Base-by-base conservation (phyloP, 257 asterid species). In the Solanum gandarillasii region DNA sequence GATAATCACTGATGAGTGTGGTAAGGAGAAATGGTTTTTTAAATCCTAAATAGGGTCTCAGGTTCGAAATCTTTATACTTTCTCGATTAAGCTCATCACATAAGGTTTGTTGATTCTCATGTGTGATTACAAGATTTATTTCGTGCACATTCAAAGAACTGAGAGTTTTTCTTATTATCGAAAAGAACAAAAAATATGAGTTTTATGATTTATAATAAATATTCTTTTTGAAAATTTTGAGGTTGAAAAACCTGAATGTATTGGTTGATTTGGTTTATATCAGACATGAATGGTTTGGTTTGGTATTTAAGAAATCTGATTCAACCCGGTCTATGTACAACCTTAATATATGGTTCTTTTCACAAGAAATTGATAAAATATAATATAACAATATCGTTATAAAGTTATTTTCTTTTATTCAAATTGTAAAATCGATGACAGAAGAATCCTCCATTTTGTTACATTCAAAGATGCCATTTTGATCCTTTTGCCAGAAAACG, bases 161-260 rank as follows among this genome's bases (percentile, higher is more conserved):
- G 0, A 21, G 68, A 60, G 2, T 23, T 60, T 62, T 62, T 0
- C 31, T 62, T 62, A 16, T 62, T n/a, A n/a, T n/a, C 2, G 1
- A 0, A 62, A 62, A n/a, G 7, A 62, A n/a, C 2, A 62, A n/a
- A 62, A 62, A n/a, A 0, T 0, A 68, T 27, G 10, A 12, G 1
- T 71, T 71, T 71, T 31, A 14, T 71, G 39, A 13, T 70, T 70
- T 16, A 31, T 14, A 7, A 31, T 14, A 71, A 7, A 71, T 71
- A 14, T 6, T 71, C 1, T 7, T 31, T 70, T 70, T 46, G 7
- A 46, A 46, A 46, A 13, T 46, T 46, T 46, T 0, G 20, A 46
- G 55, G 7, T 46, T 46, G 55, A 46, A 46, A 46, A 46, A 13
- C 20, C 55, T 5, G 3, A 13, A 46, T 5, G 2, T 46, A 46